These are phyloP conservation scores for Globisporangium solare DNA, from an alignment of 352 stramenopile genomes.

Conservation along the genomic window DNA sequence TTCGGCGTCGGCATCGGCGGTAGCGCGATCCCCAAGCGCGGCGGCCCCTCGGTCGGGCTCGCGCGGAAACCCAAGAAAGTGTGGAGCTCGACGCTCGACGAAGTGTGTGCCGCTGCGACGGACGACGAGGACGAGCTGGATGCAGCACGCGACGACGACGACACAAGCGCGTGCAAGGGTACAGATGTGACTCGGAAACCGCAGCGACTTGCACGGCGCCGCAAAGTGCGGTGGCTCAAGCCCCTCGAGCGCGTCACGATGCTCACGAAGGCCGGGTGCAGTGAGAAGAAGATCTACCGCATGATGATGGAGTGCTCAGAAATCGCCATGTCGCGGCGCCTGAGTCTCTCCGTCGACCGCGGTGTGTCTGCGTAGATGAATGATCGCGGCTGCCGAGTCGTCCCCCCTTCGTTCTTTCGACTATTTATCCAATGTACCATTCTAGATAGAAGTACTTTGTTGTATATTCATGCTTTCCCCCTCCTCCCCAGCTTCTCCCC, in stretches of 20 bases:
- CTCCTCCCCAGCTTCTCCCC: neutral
- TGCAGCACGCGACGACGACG: neutral
- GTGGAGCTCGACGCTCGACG: constrained; percentile 30
- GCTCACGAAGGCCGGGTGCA: constrained; percentile 60
- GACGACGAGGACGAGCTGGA: constrained; percentile 9
- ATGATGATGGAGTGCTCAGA: constrained; percentile 68
- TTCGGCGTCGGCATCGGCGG: constrained; percentile 42
- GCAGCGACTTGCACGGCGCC: constrained; percentile 24
- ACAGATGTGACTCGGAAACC: constrained; percentile 2
- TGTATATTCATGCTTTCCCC: too few relatives aligned
- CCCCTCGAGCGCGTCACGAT: constrained; percentile 55
- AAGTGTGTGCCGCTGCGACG: constrained; percentile 12
- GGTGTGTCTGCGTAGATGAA: constrained; percentile 11
- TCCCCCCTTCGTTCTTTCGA: neutral
- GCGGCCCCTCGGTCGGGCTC: constrained; percentile 39
- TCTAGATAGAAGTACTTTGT: neutral
- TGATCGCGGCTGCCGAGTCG: too few relatives aligned
- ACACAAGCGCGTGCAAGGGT: neutral
- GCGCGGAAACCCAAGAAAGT: constrained; percentile 25
- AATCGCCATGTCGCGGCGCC: constrained; percentile 59
- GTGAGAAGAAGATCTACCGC: constrained; percentile 58
- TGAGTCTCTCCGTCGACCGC: constrained; percentile 37
- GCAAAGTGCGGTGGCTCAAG: constrained; percentile 60
- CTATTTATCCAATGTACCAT: constrained; percentile 1
- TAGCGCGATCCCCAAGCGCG: constrained; percentile 36